Conservation (phyloP, 306 rosid species). For the Ziziphus jujuba region DNA sequence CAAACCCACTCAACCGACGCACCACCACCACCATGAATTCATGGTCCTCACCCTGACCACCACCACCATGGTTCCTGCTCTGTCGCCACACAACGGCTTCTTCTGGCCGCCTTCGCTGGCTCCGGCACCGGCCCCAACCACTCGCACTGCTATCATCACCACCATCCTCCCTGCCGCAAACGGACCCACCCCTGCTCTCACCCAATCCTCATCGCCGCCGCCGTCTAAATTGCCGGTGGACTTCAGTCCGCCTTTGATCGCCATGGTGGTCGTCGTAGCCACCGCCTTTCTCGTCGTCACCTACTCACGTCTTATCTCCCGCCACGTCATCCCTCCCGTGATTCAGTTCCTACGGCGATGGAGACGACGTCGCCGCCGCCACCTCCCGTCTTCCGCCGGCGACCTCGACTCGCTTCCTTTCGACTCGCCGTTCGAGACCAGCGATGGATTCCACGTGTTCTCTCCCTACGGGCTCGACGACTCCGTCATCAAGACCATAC, state of each 20-base stretch:
- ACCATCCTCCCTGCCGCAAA: conserved; percentile 1
- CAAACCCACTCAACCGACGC: neutral
- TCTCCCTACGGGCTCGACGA: conserved; percentile 92
- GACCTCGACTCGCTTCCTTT: conserved; percentile 73
- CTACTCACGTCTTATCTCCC: conserved; percentile 82
- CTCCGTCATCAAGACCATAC: conserved; percentile 86
- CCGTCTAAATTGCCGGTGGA: conserved; percentile 59
- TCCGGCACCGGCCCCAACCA: conserved; percentile 5
- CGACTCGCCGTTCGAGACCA: conserved; percentile 67
- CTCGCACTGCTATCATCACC: conserved; percentile 6
- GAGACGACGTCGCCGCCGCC: conserved; percentile 40
- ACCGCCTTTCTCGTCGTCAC: conserved; percentile 80
- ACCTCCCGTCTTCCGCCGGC: conserved; percentile 60
- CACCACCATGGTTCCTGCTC: neutral
- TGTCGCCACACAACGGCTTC: conserved; percentile 25
- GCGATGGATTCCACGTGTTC: conserved; percentile 44
- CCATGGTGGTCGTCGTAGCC: conserved; percentile 86
- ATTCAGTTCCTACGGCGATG: conserved; percentile 43
- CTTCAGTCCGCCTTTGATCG: conserved; percentile 86
- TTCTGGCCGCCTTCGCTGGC: conserved; percentile 24
- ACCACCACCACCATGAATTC: conserved; percentile 14
- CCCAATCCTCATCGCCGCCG: conserved; percentile 25
- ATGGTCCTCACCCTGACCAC: neutral
- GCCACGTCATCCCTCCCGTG: conserved; percentile 67
- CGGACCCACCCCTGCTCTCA: conserved; percentile 2